Evolutionary conservation across 2,329 filamentous ascomycete species (phyloP), one percentile per base, ranked within the genome.

Genomic region (Decorospora gaudefroyi): DNA sequence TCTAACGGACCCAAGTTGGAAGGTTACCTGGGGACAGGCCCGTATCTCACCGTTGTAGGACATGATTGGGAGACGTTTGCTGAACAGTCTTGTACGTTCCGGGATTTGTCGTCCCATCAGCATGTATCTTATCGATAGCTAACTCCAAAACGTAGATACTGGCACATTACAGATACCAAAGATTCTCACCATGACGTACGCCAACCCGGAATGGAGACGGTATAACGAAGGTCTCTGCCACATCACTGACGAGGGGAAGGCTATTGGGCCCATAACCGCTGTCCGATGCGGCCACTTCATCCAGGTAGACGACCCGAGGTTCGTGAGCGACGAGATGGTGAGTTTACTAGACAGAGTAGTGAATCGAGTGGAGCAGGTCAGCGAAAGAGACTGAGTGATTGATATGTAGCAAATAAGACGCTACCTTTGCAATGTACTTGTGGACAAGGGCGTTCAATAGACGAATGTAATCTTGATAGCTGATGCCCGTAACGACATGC

Each of bases 11-110:
- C 79, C 0, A 51, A 37, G 13, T 57, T 82, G 4, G 51, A 69
- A 6, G 69, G 70, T 2, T 67, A 65, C 16, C 62, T 53, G 2
- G 70, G 67, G 2, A 55, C 42, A 6, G 57, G 65, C 0, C 75
- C 76, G 0, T 72, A 69, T 39, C 51, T 81, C 13, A 76, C 73
- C 0, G 77, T 82, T 2, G 74, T 79, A 0, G 79, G 77, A 0
- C 79, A 82, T 59, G 79, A 81, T 39, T 75, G 73, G 61, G 73
- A 77, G 6, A 66, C 68, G 1, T 82, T 82, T 55, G 78, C 77
- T 0, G 67, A 74, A 39, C 76, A 81, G 53, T 71, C 71, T 30
- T 61, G 59, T 62, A 57, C 9, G 57, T 51, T 19, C 17, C 8
- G 21, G 19, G 31, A 23, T 8, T 13, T 19, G 6, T 8, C 36